Evolutionary conservation across 805 yeast genomes (phyloP), one percentile per base, ranked within the genome.

Genomic region (Candida tibetensis): DNA sequence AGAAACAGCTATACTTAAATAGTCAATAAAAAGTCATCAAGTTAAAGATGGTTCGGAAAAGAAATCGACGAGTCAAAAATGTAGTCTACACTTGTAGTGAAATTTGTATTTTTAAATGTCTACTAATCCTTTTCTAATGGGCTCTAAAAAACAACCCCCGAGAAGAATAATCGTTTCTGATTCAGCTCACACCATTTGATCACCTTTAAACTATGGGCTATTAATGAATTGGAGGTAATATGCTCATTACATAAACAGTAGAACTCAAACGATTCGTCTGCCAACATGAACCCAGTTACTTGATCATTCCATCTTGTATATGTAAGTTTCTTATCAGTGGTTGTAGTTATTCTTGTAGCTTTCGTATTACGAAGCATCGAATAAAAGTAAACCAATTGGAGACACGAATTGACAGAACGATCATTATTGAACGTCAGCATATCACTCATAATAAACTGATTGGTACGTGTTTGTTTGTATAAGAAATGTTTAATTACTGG

Each of bases 171-270:
- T 28, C 93, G 64, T 37, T 77, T 79, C 45, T 84, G 84, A 47
- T 85, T 76, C 45, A 72, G 77, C 43, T 76, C 71, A 49, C 95
- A 82, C 96, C 96, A 90, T 34, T 71, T 70, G 6, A 85, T 79
- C 10, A 88, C 77, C 15, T 71, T 68, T 36, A 79, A 71, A 28
- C 89, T 81, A 43, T 86, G 79, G 15, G 65, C 65, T 12, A 83
- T 73, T 41, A 89, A 60, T 0, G 74, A 69, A 28, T 76, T 76
- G 30, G 81, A 77, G 30, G 75, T 71, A 13, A 79, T 71, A 6
- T 67, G 53, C 1, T 80, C 76, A n/a, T 54, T 51, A 29, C 64
- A 54, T 30, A 69, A 37, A 43, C 73, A 66, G 47, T 62, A 67
- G 40, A 64, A 64, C 34, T 64, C 73, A 34, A 53, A 64, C 3